phyloP scores from a whole-genome alignment of 208 protist genomes.

The Balamuthia mandrillaris region DNA sequence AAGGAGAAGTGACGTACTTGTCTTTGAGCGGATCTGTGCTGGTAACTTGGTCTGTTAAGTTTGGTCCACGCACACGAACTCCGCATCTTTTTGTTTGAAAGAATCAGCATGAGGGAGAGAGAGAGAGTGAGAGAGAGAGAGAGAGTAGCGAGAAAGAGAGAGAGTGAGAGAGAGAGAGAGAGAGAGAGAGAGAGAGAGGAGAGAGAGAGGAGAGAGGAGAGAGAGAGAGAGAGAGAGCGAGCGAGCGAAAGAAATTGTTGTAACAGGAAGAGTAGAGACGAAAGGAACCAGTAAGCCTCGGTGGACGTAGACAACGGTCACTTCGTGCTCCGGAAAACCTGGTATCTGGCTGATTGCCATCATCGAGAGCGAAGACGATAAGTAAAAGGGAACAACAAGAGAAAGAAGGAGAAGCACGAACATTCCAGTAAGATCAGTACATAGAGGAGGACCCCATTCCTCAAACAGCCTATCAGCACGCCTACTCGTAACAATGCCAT shows the following conservation, averaged over 20 bases:
- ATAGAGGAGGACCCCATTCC: slow-evolving; percentile 61
- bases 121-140: no score
- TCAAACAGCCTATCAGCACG: slow-evolving; percentile 73
- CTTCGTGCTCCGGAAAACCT: slow-evolving; percentile 58
- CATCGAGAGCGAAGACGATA: neutral
- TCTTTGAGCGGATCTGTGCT: slow-evolving; percentile 71
- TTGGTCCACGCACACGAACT: slow-evolving; percentile 58
- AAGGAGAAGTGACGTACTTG: slow-evolving; percentile 44
- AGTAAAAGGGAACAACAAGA: neutral
- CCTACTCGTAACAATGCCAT: slow-evolving; percentile 53
- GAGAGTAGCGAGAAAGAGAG: no score
- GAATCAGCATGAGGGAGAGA: no score
- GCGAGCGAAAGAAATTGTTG: no score
- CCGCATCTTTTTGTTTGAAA: slow-evolving; percentile 69
- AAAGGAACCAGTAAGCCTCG: no score
- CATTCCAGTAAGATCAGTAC: slow-evolving; percentile 48
- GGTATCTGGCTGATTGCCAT: slow-evolving; percentile 51
- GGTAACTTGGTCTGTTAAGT: slow-evolving; percentile 63
- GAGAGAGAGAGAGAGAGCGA: no score
- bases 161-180: no score
- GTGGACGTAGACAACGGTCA: slow-evolving; percentile 69
- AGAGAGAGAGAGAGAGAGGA: no score
- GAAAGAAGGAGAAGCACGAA: neutral
- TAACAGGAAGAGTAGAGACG: no score
- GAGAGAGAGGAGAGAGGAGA: no score